phyloP scores from a whole-genome alignment of 768 basidiomycete genomes.

The Lentinula sp. region DNA sequence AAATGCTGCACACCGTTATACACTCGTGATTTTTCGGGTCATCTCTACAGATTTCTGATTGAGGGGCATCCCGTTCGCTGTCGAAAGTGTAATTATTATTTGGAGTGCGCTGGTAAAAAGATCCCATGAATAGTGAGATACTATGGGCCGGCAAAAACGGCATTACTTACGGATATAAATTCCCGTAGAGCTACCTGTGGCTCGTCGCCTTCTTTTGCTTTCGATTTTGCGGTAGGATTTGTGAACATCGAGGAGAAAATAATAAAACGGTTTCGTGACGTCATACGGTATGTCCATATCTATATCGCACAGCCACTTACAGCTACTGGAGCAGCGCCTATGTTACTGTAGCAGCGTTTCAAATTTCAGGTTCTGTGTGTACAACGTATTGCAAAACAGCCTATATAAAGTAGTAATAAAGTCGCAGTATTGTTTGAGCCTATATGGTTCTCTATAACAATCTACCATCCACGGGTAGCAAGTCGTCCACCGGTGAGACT shows the following conservation, averaged over 20 bases:
- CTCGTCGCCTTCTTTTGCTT: not conserved
- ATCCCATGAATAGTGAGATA: not conserved
- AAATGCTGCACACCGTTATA: constrained; percentile 38
- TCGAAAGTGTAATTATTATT: constrained; percentile 55
- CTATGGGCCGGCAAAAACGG: not conserved
- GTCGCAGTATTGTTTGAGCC: not conserved
- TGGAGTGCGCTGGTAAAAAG: constrained; percentile 35
- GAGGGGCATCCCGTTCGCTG: constrained; percentile 48
- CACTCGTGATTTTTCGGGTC: constrained; percentile 42
- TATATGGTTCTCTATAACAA: not conserved
- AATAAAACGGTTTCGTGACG: constrained; percentile 9
- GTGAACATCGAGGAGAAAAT: constrained; percentile 8
- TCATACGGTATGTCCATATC: too few species aligned
- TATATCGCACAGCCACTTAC: too few species aligned
- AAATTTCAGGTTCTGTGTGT: not conserved
- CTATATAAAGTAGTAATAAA: not conserved
- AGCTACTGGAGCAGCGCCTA: too few species aligned
- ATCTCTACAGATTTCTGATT: constrained; percentile 56
- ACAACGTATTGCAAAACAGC: not conserved
- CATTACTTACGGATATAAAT: constrained; percentile 35
- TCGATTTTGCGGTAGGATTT: not conserved
- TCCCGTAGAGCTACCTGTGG: constrained; percentile 26
- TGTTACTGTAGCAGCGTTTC: too few species aligned
- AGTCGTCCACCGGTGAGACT: constrained; percentile 66
- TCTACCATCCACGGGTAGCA: constrained; percentile 63